Evolutionary conservation across 75 land plant genomes (phyloP).

Genomic region (Chamaecyparis obtusa): DNA sequence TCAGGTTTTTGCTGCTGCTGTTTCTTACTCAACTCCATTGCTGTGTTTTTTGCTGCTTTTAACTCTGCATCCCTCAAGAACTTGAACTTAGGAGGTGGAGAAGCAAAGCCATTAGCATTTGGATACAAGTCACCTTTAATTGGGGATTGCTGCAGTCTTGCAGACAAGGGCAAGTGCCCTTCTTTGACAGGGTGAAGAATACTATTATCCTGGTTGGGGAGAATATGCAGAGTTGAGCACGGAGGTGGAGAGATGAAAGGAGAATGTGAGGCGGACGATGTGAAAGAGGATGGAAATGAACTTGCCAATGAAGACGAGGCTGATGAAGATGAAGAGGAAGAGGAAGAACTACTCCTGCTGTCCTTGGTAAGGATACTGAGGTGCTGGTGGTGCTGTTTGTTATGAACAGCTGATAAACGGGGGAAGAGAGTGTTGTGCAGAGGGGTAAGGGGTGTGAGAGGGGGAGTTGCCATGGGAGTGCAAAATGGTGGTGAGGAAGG

Average conservation of each 20-base stretch:
- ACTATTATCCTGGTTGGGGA: not conserved
- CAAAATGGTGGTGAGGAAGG: slow-evolving; percentile 58
- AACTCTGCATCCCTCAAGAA: slow-evolving; percentile 67
- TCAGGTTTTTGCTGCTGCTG: not conserved
- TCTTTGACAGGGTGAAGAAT: not conserved
- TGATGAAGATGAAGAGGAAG: slow-evolving; percentile 1
- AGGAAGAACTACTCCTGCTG: not conserved
- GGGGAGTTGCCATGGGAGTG: slow-evolving; percentile 42
- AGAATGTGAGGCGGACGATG: slow-evolving; percentile 8
- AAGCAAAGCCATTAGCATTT: slow-evolving; percentile 23
- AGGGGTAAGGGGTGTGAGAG: slow-evolving; percentile 43
- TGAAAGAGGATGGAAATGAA: slow-evolving; percentile 13
- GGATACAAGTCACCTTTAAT: slow-evolving; percentile 23
- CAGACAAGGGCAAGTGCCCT: not conserved
- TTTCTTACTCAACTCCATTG: slow-evolving; percentile 19
- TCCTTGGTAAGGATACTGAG: slow-evolving; percentile 51
- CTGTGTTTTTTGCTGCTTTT: slow-evolving; percentile 34
- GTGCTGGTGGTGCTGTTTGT: slow-evolving; percentile 18
- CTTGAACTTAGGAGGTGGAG: slow-evolving; percentile 70
- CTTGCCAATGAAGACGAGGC: slow-evolving; percentile 6
- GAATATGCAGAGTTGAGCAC: not conserved
- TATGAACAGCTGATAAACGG: slow-evolving; percentile 2
- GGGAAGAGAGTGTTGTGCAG: slow-evolving; percentile 13
- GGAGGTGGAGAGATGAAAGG: slow-evolving; percentile 8
- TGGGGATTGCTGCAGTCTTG: slow-evolving; percentile 15